Conservation (phyloP, 306 rosid species). For the Heteromeles arbutifolia region DNA sequence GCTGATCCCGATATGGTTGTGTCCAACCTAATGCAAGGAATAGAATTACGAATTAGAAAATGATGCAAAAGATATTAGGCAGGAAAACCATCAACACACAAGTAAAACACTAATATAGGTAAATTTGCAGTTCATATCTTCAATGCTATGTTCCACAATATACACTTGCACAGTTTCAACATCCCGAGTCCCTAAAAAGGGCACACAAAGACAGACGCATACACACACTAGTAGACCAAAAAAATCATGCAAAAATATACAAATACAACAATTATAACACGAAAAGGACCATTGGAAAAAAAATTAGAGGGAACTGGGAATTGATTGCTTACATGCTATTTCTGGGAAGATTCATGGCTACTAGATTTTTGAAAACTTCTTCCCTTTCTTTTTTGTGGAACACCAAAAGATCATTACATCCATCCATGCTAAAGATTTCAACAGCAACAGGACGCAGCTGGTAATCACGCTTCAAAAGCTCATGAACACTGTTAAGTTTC, state of each 20-base stretch:
- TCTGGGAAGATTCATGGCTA: slow-evolving; percentile 96
- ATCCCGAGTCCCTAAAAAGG: not conserved
- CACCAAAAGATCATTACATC: slow-evolving; percentile 94
- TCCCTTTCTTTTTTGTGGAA: slow-evolving; percentile 99
- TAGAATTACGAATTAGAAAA: slow-evolving; percentile 7
- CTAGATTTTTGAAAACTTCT: slow-evolving; percentile 83
- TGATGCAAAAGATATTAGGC: slow-evolving; percentile 3
- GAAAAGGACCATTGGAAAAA: not conserved
- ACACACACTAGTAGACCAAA: not conserved
- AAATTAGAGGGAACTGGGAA: slow-evolving; percentile 2
- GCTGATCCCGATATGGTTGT: slow-evolving; percentile 95
- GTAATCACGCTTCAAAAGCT: slow-evolving; percentile 97
- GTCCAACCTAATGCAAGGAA: slow-evolving; percentile 73
- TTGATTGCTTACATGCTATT: slow-evolving; percentile 75
- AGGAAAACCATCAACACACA: not conserved
- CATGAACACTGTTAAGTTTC: slow-evolving; percentile 97
- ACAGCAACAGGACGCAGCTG: slow-evolving; percentile 99
- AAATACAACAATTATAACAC: not conserved
- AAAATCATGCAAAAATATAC: not conserved
- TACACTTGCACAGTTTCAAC: not conserved
- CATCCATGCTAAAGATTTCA: slow-evolving; percentile 99
- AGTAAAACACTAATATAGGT: not conserved
- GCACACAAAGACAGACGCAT: not conserved
- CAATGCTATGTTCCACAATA: not conserved
- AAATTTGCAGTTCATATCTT: not conserved